These are phyloP conservation scores for Pythium coloratum DNA, from an alignment of 352 stramenopile genomes.

Conservation along the genomic window DNA sequence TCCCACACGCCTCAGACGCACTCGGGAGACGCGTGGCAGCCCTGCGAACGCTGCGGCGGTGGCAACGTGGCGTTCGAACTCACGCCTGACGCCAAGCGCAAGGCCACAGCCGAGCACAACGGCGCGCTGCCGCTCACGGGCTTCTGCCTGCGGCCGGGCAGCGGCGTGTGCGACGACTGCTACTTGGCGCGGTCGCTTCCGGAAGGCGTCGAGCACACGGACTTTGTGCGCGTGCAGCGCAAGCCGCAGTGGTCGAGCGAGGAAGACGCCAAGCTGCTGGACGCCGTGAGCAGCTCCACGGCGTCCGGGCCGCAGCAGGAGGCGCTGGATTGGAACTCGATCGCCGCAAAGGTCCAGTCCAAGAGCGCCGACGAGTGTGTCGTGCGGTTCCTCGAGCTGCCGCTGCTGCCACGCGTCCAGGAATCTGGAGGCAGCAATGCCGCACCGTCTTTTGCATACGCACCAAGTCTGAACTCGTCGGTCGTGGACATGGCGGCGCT, in stretches of 20 bases:
- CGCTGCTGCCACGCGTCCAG: slow-evolving; percentile 43
- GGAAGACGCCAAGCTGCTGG: slow-evolving; percentile 40
- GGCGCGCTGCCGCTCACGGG: slow-evolving; percentile 43
- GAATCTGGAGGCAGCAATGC: neutral
- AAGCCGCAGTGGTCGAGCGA: slow-evolving; percentile 53
- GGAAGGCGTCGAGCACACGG: slow-evolving; percentile 51
- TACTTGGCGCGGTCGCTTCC: slow-evolving; percentile 65
- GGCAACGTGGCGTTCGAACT: slow-evolving; percentile 57
- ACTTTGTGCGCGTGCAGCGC: slow-evolving; percentile 51
- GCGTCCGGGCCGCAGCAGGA: slow-evolving; percentile 32
- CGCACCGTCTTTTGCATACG: slow-evolving; percentile 44
- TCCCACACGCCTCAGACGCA: neutral
- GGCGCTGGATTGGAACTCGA: slow-evolving; percentile 75
- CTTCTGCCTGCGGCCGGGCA: slow-evolving; percentile 53
- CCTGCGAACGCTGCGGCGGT: slow-evolving; percentile 54
- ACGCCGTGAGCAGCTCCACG: slow-evolving; percentile 43
- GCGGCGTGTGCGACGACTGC: slow-evolving; percentile 69
- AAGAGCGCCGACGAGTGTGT: slow-evolving; percentile 80
- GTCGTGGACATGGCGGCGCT: slow-evolving; percentile 57
- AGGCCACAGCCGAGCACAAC: slow-evolving; percentile 33
- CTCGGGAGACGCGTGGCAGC: slow-evolving; percentile 2
- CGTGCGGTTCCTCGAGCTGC: slow-evolving; percentile 75
- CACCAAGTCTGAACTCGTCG: slow-evolving; percentile 47
- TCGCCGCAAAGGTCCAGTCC: slow-evolving; percentile 61
- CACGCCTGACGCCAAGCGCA: slow-evolving; percentile 57